These are phyloP conservation scores for Corymbia maculata DNA, from an alignment of 345 rosid genomes.

Conservation along the genomic window DNA sequence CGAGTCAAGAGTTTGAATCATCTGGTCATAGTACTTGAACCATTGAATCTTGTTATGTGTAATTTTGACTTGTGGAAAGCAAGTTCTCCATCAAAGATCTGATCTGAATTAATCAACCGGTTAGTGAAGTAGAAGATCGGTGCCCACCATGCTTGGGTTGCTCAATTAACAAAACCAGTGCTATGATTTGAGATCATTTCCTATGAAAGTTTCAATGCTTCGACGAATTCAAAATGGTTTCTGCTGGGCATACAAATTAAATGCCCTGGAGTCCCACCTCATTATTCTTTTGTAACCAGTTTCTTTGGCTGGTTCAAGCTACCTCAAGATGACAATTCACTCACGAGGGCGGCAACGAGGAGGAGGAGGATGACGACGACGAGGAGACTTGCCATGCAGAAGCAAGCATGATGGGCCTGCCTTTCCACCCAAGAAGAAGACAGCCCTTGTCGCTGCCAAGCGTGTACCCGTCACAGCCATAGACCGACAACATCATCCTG, in stretches of 20 bases:
- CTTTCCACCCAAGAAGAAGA: constrained; percentile 57
- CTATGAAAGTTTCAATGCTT: background rate
- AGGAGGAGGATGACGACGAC: background rate
- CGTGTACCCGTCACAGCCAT: constrained; percentile 54
- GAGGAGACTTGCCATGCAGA: constrained; percentile 48
- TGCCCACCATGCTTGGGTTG: background rate
- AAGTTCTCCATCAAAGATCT: background rate
- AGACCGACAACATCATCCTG: constrained; percentile 47
- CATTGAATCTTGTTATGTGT: background rate
- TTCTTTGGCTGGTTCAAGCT: background rate
- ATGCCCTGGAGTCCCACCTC: background rate
- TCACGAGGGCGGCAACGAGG: background rate
- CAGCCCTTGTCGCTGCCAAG: constrained; percentile 41
- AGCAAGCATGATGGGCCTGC: constrained; percentile 54
- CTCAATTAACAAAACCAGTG: background rate
- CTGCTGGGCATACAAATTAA: background rate
- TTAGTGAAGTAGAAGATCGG: background rate
- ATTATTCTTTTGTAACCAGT: background rate
- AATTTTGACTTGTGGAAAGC: background rate
- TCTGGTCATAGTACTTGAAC: background rate
- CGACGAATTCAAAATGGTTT: background rate
- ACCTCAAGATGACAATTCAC: background rate
- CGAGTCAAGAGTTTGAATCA: background rate
- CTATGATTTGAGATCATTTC: background rate
- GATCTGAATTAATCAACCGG: background rate